Conservation (phyloP, 805 yeast species). For the Saturnispora ahearnii region DNA sequence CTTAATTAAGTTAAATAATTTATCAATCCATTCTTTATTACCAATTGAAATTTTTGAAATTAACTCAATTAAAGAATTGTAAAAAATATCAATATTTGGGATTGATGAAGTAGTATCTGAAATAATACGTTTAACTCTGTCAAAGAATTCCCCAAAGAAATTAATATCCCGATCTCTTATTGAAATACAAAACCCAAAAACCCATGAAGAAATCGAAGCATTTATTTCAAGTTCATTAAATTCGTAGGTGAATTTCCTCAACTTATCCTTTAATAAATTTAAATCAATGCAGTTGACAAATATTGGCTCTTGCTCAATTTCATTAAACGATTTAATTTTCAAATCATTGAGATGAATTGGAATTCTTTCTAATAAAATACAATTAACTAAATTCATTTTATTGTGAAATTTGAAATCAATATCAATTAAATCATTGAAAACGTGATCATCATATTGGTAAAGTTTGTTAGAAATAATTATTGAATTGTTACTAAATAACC, state of each 20-base stretch:
- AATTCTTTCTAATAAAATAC: neutral
- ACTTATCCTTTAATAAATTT: neutral
- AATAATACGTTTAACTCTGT: conserved; percentile 1
- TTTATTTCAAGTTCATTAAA: neutral
- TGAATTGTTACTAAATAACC: conserved; percentile 9
- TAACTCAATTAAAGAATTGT: neutral
- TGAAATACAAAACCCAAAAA: conserved; percentile 1
- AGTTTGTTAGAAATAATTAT: neutral
- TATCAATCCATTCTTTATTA: conserved; percentile 1
- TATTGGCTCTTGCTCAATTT: neutral
- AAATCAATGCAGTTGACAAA: neutral
- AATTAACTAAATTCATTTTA: neutral
- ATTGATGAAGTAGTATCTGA: neutral
- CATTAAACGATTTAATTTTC: neutral
- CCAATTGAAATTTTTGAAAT: neutral
- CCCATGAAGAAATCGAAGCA: neutral
- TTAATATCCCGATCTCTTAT: neutral
- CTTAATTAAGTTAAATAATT: neutral
- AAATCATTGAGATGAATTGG: neutral
- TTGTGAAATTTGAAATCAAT: neutral
- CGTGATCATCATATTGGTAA: neutral
- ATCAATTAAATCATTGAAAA: neutral
- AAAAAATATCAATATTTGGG: neutral
- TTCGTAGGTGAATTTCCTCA: conserved; percentile 1
- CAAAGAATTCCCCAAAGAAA: conserved; percentile 2